Base-by-base conservation (phyloP, 164 flowering plant species). In the Euptelea pleiosperma region DNA sequence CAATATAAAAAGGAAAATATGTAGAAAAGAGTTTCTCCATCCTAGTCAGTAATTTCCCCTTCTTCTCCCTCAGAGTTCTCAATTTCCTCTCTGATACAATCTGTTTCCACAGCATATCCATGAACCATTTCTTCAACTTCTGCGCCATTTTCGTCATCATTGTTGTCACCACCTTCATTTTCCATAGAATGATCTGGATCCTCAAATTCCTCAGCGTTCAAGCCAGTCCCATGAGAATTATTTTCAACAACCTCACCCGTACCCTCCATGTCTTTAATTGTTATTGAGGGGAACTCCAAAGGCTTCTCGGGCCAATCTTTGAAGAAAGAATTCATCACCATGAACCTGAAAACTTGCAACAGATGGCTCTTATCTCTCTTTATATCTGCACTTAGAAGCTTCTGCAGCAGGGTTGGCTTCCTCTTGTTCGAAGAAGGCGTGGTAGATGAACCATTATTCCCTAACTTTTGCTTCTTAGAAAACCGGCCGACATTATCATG, bases 331-430 rank as follows among this genome's bases (percentile, higher is more conserved):
- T 93, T 90, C 63, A 71, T 68, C 29, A 73, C 82, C 87, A 87
- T 81, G 72, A 90, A 87, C 73, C 88, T 73, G 52, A 93, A 82
- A 54, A 71, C 92, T 77, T 86, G 99, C 72, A 93, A 64, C 50
- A 88, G 64, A 30, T 57, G 87, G 60, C 60, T 70, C 64, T 73
- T 84, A 30, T 93, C 97, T 67, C 80, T 78, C 64, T 57, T 79
- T 33, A 88, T 70, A 43, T 93, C 96, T 42, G 79, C 62, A 64
- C 77, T 77, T 14, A 90, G 70, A 62, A 93, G 90, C 81, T 90
- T 93, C 79, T 90, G 73, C 71, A 90, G 52, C 19, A 90, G 90
- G 41, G 89, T 77, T 14, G 90, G 87, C 41, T 75, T 65, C 64
- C 70, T 75, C 52, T 62, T 60, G 46, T 39, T 66, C 22, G 55